A percentile compares a stretch with the other conserved stretches of the same genome.
These are phyloP conservation scores for Dipteronia sinensis DNA, from an alignment of 345 rosid species.

Conservation along the genomic window DNA sequence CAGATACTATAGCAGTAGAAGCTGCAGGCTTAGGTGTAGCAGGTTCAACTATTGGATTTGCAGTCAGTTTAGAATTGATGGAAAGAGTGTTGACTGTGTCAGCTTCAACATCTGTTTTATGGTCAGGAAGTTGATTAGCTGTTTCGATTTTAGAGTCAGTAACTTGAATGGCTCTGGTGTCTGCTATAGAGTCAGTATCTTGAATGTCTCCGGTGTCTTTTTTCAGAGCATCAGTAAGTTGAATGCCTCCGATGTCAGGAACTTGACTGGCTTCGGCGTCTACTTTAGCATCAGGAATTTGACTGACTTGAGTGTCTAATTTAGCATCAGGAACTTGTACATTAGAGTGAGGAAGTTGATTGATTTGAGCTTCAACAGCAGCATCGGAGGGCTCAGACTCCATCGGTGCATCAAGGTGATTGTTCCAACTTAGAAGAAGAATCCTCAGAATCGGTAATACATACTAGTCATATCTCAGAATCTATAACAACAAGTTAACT, in stretches of 20 bases:
- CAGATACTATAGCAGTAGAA: constrained; percentile 39
- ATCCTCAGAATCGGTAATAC: constrained; percentile 24
- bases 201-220: too few species aligned
- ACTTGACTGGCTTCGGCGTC: too few species aligned
- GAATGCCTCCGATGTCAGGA: too few species aligned
- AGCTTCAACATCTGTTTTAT: constrained; percentile 25
- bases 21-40: constrained; percentile 31
- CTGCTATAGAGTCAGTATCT: too few species aligned
- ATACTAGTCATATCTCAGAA: constrained; percentile 19
- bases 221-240: too few species aligned
- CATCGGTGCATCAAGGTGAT: constrained; percentile 22
- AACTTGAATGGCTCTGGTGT: too few species aligned
- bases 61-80: neutral
- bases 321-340: neutral
- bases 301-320: neutral
- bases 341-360: constrained; percentile 12
- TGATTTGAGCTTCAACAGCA: constrained; percentile 11
- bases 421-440: neutral
- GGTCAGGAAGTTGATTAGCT: constrained; percentile 26
- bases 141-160: constrained; percentile 13
- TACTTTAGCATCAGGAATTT: constrained; percentile 10
- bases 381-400: neutral
- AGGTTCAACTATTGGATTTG: too few species aligned
- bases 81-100: constrained; percentile 3
- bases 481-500: neutral